These are phyloP conservation scores for Chenopodium formosanum DNA, from an alignment of 148 eudicot species.

Conservation along the genomic window DNA sequence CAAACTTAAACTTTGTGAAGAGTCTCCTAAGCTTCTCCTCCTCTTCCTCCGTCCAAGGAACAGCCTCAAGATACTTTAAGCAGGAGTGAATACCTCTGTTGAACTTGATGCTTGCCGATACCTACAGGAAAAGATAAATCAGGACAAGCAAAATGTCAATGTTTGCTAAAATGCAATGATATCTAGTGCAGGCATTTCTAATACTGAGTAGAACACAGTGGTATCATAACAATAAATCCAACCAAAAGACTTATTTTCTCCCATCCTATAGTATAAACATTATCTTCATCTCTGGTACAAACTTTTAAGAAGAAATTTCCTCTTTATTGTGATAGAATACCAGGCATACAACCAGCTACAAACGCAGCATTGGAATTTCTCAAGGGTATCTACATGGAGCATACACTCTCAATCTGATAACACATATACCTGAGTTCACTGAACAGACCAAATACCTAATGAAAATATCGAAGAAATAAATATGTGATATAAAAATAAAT, in stretches of 20 bases:
- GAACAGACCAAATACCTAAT: background rate
- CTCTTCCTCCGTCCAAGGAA: conserved; percentile 97
- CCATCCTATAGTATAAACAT: background rate
- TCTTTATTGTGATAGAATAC: too few relatives aligned
- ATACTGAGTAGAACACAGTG: background rate
- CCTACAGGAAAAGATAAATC: conserved; percentile 36
- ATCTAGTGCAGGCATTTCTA: background rate
- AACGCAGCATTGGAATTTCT: background rate
- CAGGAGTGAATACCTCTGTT: conserved; percentile 65
- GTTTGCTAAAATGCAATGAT: background rate
- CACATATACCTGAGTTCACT: background rate
- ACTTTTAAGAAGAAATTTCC: background rate
- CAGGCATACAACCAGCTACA: background rate
- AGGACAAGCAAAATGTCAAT: background rate
- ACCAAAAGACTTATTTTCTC: background rate
- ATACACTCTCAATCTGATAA: background rate
- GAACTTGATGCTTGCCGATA: conserved; percentile 77
- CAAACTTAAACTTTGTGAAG: conserved; percentile 59
- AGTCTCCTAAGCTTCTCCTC: conserved; percentile 79
- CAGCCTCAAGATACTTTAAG: conserved; percentile 82
- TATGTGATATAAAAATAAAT: too few relatives aligned
- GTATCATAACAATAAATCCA: background rate
- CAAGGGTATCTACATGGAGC: background rate
- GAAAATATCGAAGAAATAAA: too few relatives aligned
- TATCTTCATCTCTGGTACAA: background rate